phyloP scores from a whole-genome alignment of 1,284 basidiomycete species.

The Wallemia ichthyophaga region DNA sequence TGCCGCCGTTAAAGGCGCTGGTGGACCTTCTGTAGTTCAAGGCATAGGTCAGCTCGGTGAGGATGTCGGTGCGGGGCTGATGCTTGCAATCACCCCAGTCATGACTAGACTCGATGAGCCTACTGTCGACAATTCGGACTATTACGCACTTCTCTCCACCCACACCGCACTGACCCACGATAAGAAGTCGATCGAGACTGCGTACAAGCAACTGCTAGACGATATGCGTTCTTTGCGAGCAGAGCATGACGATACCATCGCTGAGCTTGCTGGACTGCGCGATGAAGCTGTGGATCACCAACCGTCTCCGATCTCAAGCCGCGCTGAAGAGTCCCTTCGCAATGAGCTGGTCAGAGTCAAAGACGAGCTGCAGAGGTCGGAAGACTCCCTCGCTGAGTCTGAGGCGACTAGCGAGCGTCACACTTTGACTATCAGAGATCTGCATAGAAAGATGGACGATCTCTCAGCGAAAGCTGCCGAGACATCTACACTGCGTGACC shows the following conservation, averaged over 20 bases:
- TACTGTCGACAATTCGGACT: neutral
- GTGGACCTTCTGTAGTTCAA: neutral
- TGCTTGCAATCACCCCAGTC: neutral
- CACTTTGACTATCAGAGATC: neutral
- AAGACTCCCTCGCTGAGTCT: neutral
- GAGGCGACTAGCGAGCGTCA: neutral
- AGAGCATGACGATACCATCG: neutral
- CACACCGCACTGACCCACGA: neutral
- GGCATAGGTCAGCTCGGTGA: neutral
- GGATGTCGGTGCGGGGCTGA: neutral
- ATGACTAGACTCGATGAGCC: neutral
- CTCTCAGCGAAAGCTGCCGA: slow-evolving; percentile 48
- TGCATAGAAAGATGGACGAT: slow-evolving; percentile 28
- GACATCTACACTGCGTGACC: slow-evolving; percentile 50
- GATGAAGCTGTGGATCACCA: neutral
- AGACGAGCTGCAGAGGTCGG: neutral
- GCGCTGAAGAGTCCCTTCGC: neutral
- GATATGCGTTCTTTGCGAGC: neutral
- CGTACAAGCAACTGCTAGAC: neutral
- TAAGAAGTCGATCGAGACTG: neutral
- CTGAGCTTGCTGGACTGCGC: neutral
- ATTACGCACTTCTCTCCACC: neutral
- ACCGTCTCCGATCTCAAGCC: neutral
- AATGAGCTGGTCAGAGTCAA: neutral
- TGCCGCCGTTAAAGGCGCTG: neutral